Base-by-base conservation (phyloP, 257 asterid species). In the Penstemon eatonii region DNA sequence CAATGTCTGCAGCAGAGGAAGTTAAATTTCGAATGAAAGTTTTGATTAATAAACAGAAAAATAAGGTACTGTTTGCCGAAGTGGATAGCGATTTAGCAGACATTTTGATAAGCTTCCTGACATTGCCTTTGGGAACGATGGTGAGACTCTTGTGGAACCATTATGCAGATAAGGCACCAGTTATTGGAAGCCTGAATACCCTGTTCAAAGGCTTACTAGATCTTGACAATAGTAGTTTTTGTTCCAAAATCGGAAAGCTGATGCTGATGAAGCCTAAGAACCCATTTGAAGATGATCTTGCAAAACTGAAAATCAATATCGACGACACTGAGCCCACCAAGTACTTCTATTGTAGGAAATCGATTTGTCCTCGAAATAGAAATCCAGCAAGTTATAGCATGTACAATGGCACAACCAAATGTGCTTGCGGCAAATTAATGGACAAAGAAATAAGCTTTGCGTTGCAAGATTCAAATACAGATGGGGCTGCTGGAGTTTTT, bases 221-320 rank as follows among this genome's bases (percentile, higher is more conserved):
- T n/a, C 70, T 65, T 2, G 60, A 65, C 18, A 5, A 10, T 0
- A 8, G 1, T 15, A 3, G 40, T 51, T 65, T 50, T 18, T 50
- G 50, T 13, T 51, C 60, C 0, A 51, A 37, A 5, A 6, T 13
- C 0, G 54, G 67, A 3, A 62, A 62, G 42, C 7, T 13, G 67
- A 62, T 51, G 67, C 63, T 77, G 67, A 73, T 73, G 15, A 8
- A 58, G 54, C 73, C 82, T 8, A 40, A 4, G 39, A 75, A 33
- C 5, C 4, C 52, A 5, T 57, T 42, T 1, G 68, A 56, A 6
- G 41, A 9, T 3, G 63, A 63, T 2, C 37, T 11, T 18, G 25
- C 11, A 5, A 55, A 44, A 1, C 60, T 62, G n/a, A 68, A 75
- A 50, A 39, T 75, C 19, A 59, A 63, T 3, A 6, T 68, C 2